Evolutionary conservation across 306 rosid genomes (phyloP).

Genomic region (Ochetophila trinervis): DNA sequence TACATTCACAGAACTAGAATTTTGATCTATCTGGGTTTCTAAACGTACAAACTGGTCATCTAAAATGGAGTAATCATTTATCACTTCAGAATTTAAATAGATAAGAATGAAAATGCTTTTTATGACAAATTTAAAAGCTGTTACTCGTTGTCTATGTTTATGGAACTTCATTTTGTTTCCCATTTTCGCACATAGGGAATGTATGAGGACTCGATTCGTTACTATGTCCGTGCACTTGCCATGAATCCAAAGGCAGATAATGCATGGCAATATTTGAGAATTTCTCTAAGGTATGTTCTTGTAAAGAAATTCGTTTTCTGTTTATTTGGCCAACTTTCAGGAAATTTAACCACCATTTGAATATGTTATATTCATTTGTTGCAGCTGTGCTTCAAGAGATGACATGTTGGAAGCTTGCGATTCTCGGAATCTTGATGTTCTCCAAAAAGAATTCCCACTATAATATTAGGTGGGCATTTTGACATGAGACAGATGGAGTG

Average conservation of each 20-base stretch:
- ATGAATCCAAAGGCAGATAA: slow-evolving; percentile 99
- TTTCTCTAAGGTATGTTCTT: slow-evolving; percentile 72
- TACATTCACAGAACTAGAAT: no score
- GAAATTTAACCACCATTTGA: slow-evolving; percentile 4
- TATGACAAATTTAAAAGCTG: no score
- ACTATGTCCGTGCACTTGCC: slow-evolving; percentile 89
- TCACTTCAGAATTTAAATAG: no score
- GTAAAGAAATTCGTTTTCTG: neutral
- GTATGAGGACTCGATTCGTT: slow-evolving; percentile 88
- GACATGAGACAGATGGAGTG: no score
- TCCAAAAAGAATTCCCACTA: slow-evolving; percentile 92
- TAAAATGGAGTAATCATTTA: no score
- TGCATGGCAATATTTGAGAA: slow-evolving; percentile 97
- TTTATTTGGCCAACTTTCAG: neutral
- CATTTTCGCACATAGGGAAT: slow-evolving; percentile 51
- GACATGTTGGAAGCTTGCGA: slow-evolving; percentile 97
- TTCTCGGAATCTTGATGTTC: slow-evolving; percentile 81
- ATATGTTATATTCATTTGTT: slow-evolving; percentile 21
- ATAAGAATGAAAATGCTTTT: no score
- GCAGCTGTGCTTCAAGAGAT: slow-evolving; percentile 93
- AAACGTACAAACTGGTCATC: no score
- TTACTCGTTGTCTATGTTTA: neutral
- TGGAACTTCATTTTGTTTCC: neutral
- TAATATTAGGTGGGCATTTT: slow-evolving; percentile 14
- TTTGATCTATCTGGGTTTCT: no score